Conservation (phyloP, 495 filamentous ascomycete species). For the Hypoxylon rickii region DNA sequence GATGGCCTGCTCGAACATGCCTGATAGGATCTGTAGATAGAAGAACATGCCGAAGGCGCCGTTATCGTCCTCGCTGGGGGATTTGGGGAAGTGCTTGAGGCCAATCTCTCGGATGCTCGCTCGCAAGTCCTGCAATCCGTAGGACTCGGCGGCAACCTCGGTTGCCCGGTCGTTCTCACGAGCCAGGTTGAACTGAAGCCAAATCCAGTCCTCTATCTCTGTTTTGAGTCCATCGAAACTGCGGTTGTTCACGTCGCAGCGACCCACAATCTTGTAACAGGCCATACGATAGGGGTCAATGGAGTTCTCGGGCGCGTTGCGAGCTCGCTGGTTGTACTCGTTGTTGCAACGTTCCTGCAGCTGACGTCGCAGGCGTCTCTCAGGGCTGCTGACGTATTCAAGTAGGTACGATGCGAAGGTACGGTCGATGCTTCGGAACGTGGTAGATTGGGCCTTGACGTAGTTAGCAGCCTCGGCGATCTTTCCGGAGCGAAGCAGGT, state of each 20-base stretch:
- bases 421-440: conserved; percentile 87
- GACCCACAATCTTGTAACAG: conserved; percentile 96
- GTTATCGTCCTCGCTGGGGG: conserved; percentile 66
- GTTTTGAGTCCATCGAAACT: conserved; percentile 79
- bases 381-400: conserved; percentile 70
- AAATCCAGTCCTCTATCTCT: conserved; percentile 92
- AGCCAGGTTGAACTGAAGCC: conserved; percentile 92
- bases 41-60: conserved; percentile 89
- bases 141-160: conserved; percentile 84
- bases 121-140: conserved; percentile 85
- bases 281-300: conserved; percentile 96
- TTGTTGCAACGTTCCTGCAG: conserved; percentile 83
- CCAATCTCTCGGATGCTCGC: conserved; percentile 85
- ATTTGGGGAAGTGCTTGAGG: conserved; percentile 77
- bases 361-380: conserved; percentile 73
- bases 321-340: conserved; percentile 82
- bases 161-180: conserved; percentile 81
- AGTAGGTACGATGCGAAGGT: conserved; percentile 89
- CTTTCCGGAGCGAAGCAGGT: conserved; percentile 84
- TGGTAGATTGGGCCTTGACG: conserved; percentile 71
- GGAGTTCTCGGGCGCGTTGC: conserved; percentile 82
- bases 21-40: conserved; percentile 83
- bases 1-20: conserved; percentile 95
- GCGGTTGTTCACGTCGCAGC: conserved; percentile 82
- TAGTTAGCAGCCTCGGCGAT: conserved; percentile 84